Base-by-base conservation (phyloP, 148 eudicot genomes). In the Silene uniflora region DNA sequence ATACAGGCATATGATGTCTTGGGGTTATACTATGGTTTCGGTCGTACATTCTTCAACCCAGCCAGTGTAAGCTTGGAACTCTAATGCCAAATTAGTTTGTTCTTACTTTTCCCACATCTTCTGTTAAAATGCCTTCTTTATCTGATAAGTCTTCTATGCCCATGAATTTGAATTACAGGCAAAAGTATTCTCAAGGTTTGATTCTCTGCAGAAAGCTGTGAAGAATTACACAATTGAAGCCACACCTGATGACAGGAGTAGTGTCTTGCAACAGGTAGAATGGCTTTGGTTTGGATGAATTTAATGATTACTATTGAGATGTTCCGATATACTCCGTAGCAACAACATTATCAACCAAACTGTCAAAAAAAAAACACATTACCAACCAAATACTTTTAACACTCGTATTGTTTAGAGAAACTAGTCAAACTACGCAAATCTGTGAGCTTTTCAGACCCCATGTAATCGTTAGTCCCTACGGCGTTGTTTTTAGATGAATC, bases 11-110 rank as follows among this genome's bases (percentile, higher is more conserved):
- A 91, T 82, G 92, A 94, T 84, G 86, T 92, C 23, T 69, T 94
- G 82, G 98, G 97, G 61, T 86, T 94, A 81, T 94, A 94, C 80
- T 90, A 88, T 73, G 98, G 98, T 70, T 1, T 94, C 22, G 91
- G 98, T 24, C 91, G 98, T 62, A 94, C 98, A 77, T 94, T 91
- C 81, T 89, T 94, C 90, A 93, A 88, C 83, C 95, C 95, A 75
- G 95, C 98, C 70, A 91, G 93, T 81, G 98, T 93, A 90, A 81
- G 44, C 39, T 55, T 71, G 56, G 72, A 44, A 71, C 23, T 71
- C 56, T 66, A 10, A 69, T 47, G 39, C 49, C 23, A 10, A 13
- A 13, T 6, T 64, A 2, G 3, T 56, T 44, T 27, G 46, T 25
- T 46, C 52, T 16, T 55, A 14, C 44, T 39, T 10, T 46, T 19